Evolutionary conservation across 495 filamentous ascomycete genomes (phyloP).

Genomic region (Chaetomium cochliodes): DNA sequence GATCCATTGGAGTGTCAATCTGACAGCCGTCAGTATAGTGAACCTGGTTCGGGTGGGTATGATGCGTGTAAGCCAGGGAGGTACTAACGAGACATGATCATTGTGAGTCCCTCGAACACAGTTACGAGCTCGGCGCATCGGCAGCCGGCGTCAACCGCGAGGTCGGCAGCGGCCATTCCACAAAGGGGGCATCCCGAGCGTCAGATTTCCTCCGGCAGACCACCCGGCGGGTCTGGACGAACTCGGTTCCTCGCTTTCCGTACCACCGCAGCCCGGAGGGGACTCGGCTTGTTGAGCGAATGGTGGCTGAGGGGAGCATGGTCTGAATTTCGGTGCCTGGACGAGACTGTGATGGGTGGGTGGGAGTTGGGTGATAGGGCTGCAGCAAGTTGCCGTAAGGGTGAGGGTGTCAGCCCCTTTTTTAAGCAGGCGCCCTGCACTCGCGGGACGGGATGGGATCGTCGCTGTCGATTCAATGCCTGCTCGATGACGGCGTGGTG

Average conservation of each 20-base stretch:
- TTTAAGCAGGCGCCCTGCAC: neutral
- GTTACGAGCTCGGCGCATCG: neutral
- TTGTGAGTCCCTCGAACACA: no score
- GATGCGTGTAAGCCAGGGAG: no score
- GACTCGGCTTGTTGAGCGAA: slow-evolving; percentile 32
- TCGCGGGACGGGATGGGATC: slow-evolving; percentile 1
- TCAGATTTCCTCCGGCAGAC: slow-evolving; percentile 21
- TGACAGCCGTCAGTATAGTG: no score
- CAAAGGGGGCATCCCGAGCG: slow-evolving; percentile 13
- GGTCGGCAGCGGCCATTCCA: slow-evolving; percentile 15
- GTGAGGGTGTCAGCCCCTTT: neutral
- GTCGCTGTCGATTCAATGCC: neutral
- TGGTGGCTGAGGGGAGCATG: slow-evolving; percentile 27
- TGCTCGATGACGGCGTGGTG: neutral
- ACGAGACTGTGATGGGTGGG: neutral
- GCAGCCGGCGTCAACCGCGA: slow-evolving; percentile 21
- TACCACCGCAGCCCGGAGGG: slow-evolving; percentile 29
- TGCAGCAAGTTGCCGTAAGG: slow-evolving; percentile 2
- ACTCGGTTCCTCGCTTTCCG: slow-evolving; percentile 30
- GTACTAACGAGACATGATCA: no score
- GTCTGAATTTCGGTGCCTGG: neutral
- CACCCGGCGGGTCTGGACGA: slow-evolving; percentile 23
- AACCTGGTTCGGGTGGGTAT: no score
- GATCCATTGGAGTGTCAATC: no score
- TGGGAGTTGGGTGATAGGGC: slow-evolving; percentile 3